Evolutionary conservation across 768 basidiomycete species (phyloP).

Genomic region (Trametes villosa): DNA sequence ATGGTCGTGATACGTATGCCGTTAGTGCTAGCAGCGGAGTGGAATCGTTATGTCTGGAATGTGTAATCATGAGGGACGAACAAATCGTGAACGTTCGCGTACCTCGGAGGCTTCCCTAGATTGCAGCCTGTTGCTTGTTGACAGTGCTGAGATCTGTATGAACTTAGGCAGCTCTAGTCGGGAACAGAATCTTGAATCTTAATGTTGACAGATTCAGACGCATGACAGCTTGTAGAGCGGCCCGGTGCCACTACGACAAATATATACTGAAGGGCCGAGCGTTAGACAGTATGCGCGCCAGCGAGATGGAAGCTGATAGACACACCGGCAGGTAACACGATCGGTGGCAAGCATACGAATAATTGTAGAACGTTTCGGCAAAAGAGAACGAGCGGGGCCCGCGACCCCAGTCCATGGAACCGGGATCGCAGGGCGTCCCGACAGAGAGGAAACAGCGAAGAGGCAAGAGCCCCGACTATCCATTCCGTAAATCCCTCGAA

Average conservation of each 20-base stretch:
- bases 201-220: neutral
- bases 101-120: neutral
- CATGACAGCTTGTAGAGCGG: neutral
- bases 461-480: conserved; percentile 24
- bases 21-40: neutral
- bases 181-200: conserved; percentile 8
- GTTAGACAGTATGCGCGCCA: neutral
- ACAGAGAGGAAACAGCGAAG: conserved; percentile 21
- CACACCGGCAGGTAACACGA: neutral
- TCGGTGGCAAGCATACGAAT: conserved; percentile 12
- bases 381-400: conserved; percentile 4
- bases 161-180: conserved; percentile 1
- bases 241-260: neutral
- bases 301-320: neutral
- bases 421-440: conserved; percentile 6
- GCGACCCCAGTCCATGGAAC: conserved; percentile 12
- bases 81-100: neutral
- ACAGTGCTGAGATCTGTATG: conserved; percentile 1
- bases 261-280: neutral
- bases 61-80: neutral
- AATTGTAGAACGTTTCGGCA: neutral
- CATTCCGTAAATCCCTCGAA: conserved; percentile 14
- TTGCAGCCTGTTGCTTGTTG: neutral
- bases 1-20: neutral
- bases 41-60: neutral